phyloP scores from a whole-genome alignment of 2,329 filamentous ascomycete genomes.

The Scytalidium lignicola region DNA sequence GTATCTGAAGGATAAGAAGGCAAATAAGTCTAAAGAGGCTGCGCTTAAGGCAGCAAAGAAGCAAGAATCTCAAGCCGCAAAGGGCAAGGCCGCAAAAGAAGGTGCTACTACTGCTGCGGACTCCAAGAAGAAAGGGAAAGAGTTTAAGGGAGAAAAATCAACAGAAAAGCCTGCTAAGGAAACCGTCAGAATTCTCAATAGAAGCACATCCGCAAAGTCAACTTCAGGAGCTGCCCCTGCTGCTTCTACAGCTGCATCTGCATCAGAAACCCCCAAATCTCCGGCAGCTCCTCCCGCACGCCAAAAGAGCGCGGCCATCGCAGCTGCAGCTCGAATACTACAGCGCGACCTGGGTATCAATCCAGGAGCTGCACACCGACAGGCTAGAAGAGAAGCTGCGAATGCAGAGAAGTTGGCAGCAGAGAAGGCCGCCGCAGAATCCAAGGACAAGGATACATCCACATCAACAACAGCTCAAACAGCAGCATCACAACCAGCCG shows the following conservation, averaged over 20 bases:
- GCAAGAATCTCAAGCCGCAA: slow-evolving; percentile 38
- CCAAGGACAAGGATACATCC: slow-evolving; percentile 4
- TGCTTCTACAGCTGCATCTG: slow-evolving; percentile 29
- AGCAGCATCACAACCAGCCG: neutral
- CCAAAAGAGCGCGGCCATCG: slow-evolving; percentile 40
- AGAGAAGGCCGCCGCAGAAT: slow-evolving; percentile 12
- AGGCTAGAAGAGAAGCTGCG: slow-evolving; percentile 48
- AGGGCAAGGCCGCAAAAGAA: slow-evolving; percentile 51
- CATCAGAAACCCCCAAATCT: slow-evolving; percentile 20
- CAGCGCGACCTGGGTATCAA: slow-evolving; percentile 63
- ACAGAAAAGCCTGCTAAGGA: slow-evolving; percentile 59
- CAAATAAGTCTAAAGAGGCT: slow-evolving; percentile 59
- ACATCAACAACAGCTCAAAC: slow-evolving; percentile 7
- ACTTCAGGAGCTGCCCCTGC: slow-evolving; percentile 36
- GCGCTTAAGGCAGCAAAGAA: slow-evolving; percentile 51
- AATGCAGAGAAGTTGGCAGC: slow-evolving; percentile 23
- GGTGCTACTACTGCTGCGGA: slow-evolving; percentile 37
- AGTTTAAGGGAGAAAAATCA: slow-evolving; percentile 55
- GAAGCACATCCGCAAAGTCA: slow-evolving; percentile 49
- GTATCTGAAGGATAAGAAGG: slow-evolving; percentile 87
- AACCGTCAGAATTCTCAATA: slow-evolving; percentile 58
- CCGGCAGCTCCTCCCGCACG: slow-evolving; percentile 36
- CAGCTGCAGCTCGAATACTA: slow-evolving; percentile 58
- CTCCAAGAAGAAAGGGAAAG: slow-evolving; percentile 52
- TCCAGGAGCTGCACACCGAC: slow-evolving; percentile 56